These are phyloP conservation scores for Apium graveolens DNA, from an alignment of 129 eudicot genomes.

Conservation along the genomic window DNA sequence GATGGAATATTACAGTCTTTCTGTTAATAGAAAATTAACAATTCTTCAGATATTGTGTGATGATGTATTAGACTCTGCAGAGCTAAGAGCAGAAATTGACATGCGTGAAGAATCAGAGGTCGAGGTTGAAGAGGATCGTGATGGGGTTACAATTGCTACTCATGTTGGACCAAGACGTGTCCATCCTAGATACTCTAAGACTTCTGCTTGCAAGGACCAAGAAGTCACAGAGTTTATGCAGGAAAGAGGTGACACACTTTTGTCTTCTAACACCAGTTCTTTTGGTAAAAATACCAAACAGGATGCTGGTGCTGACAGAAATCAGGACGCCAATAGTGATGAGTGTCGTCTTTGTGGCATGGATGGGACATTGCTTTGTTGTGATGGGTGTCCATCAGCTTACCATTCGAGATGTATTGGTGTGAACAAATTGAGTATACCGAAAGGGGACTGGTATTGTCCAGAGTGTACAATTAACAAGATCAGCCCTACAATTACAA, in stretches of 20 bases:
- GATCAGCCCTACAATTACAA: conserved; percentile 45
- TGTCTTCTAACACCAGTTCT: conserved; percentile 19
- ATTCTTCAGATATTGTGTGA: conserved; percentile 85
- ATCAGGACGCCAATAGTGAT: conserved; percentile 75
- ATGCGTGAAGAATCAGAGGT: conserved; percentile 65
- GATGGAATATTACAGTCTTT: conserved; percentile 66
- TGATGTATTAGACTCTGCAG: conserved; percentile 64
- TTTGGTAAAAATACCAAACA: conserved; percentile 23
- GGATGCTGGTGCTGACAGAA: conserved; percentile 33
- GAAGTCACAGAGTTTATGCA: conserved; percentile 34
- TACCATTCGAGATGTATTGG: conserved; percentile 96
- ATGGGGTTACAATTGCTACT: conserved; percentile 19
- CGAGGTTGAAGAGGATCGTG: conserved; percentile 53
- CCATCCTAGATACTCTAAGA: conserved; percentile 47
- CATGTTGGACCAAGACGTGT: conserved; percentile 45
- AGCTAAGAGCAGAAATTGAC: conserved; percentile 74
- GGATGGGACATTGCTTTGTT: conserved; percentile 92
- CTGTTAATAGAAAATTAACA: conserved; percentile 56
- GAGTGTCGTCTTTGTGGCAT: conserved; percentile 95
- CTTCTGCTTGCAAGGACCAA: conserved; percentile 40
- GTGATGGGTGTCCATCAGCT: conserved; percentile 97
- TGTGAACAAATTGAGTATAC: conserved; percentile 55
- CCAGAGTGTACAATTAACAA: conserved; percentile 73
- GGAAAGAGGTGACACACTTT: conserved; percentile 23
- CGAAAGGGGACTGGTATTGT: conserved; percentile 88